phyloP scores from a whole-genome alignment of 2,329 filamentous ascomycete species.

The Talaromyces sp. region DNA sequence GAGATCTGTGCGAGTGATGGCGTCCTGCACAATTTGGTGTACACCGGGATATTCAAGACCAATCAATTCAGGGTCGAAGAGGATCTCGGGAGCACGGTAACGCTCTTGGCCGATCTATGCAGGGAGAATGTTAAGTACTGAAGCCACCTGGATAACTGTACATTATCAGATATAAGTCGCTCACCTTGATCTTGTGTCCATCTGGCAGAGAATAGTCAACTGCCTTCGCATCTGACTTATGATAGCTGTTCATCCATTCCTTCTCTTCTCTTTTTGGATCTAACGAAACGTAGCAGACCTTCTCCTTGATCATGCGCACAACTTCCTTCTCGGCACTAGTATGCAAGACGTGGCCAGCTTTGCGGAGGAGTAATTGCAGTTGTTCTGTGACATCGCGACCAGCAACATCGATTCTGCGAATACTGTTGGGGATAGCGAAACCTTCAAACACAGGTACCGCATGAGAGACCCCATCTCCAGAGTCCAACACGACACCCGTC shows the following conservation, averaged over 20 bases:
- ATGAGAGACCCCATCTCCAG: slow-evolving; percentile 94
- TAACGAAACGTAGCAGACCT: slow-evolving; percentile 83
- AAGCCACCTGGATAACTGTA: neutral
- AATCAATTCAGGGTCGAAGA: slow-evolving; percentile 97
- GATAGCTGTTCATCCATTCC: slow-evolving; percentile 75
- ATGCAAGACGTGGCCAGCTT: slow-evolving; percentile 92
- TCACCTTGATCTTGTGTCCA: slow-evolving; percentile 87
- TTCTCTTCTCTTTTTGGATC: slow-evolving; percentile 95
- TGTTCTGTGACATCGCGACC: slow-evolving; percentile 96
- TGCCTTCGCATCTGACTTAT: slow-evolving; percentile 75
- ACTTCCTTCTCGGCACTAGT: slow-evolving; percentile 99
- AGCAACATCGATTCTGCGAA: slow-evolving; percentile 92
- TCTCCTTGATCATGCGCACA: slow-evolving; percentile 96
- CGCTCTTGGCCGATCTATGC: slow-evolving; percentile 82
- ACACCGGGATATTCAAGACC: slow-evolving; percentile 95
- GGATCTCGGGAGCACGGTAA: slow-evolving; percentile 93
- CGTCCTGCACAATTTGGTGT: slow-evolving; percentile 96
- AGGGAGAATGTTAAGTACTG: neutral
- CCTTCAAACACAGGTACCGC: slow-evolving; percentile 97
- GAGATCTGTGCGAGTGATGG: slow-evolving; percentile 92
- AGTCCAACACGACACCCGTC: slow-evolving; percentile 92
- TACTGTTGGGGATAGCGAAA: slow-evolving; percentile 94
- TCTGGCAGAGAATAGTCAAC: slow-evolving; percentile 90
- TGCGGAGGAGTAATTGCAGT: slow-evolving; percentile 85
- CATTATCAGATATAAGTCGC: slow-evolving; percentile 1